Percentiles rank a stretch among this genome's conserved stretches.
Evolutionary conservation across 2,329 filamentous ascomycete genomes (phyloP).

Genomic region (Cytospora schulzeri): DNA sequence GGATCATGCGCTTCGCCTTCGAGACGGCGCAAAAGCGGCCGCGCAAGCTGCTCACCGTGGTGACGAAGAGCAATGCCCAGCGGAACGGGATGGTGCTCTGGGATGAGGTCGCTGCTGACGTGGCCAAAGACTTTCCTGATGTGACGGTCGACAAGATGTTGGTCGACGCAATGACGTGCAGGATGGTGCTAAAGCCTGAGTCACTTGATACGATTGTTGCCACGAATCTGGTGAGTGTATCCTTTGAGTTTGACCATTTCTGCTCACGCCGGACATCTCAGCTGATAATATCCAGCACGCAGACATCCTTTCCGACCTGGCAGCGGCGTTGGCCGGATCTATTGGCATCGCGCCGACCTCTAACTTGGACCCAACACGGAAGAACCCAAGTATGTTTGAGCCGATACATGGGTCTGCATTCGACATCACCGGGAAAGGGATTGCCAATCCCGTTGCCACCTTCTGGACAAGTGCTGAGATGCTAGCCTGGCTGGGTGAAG

Average conservation of each 20-base stretch:
- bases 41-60: constrained; percentile 61
- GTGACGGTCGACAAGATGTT: constrained; percentile 65
- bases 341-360: constrained; percentile 69
- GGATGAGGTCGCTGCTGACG: constrained; percentile 61
- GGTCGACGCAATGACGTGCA: constrained; percentile 52
- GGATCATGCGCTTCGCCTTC: constrained; percentile 66
- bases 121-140: constrained; percentile 60
- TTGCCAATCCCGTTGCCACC: constrained; percentile 56
- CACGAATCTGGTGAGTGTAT: constrained; percentile 52
- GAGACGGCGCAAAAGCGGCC: constrained; percentile 55
- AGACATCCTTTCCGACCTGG: constrained; percentile 68
- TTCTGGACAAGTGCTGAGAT: constrained; percentile 59
- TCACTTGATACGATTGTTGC: constrained; percentile 64
- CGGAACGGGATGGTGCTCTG: constrained; percentile 69
- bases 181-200: constrained; percentile 62
- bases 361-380: constrained; percentile 62
- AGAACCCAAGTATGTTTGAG: constrained; percentile 58
- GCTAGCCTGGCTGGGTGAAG: constrained; percentile 55
- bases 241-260: background rate
- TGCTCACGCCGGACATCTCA: background rate
- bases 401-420: constrained; percentile 58
- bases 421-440: constrained; percentile 55
- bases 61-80: constrained; percentile 68
- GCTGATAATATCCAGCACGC: constrained; percentile 40
- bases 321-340: constrained; percentile 66